Evolutionary conservation across 371 early-diverging fungal species (phyloP).

Genomic region (Coemansia sp.): DNA sequence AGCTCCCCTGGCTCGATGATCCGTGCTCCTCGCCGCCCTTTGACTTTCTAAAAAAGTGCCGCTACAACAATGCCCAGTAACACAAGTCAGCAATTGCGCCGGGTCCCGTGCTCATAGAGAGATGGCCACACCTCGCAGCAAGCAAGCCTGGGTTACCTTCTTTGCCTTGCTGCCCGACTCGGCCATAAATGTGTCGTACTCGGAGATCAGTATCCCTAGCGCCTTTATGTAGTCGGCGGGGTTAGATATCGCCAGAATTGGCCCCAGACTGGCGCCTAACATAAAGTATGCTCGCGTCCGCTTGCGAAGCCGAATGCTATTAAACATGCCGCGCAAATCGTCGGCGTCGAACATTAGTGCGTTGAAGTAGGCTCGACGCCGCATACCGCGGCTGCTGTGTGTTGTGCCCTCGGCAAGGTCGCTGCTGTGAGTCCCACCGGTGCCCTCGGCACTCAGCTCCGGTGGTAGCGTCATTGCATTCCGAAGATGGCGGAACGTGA

Average conservation of each 20-base stretch:
- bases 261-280: constrained; percentile 63
- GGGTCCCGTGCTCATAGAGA: no score
- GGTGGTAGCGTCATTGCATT: constrained; percentile 62
- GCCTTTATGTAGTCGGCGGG: constrained; percentile 66
- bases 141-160: constrained; percentile 18
- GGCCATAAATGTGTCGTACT: constrained; percentile 53
- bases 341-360: constrained; percentile 39
- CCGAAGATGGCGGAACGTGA: constrained; percentile 65
- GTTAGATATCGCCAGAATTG: constrained; percentile 63
- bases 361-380: constrained; percentile 30
- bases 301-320: constrained; percentile 42
- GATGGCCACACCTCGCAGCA: no score
- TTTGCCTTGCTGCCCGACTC: constrained; percentile 44
- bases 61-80: constrained; percentile 7
- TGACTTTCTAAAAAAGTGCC: constrained; percentile 45
- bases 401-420: no score
- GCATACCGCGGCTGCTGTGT: constrained; percentile 2
- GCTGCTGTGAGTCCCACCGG: constrained; percentile 36
- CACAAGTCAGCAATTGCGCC: not conserved
- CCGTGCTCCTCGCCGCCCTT: constrained; percentile 41
- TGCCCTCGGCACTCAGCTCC: constrained; percentile 53
- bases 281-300: constrained; percentile 59
- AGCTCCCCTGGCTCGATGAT: constrained; percentile 21
- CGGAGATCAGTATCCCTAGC: constrained; percentile 58
- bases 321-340: constrained; percentile 44